phyloP scores from a whole-genome alignment of 1,139 yeast genomes.

The Lodderomyces orthopsilosis region DNA sequence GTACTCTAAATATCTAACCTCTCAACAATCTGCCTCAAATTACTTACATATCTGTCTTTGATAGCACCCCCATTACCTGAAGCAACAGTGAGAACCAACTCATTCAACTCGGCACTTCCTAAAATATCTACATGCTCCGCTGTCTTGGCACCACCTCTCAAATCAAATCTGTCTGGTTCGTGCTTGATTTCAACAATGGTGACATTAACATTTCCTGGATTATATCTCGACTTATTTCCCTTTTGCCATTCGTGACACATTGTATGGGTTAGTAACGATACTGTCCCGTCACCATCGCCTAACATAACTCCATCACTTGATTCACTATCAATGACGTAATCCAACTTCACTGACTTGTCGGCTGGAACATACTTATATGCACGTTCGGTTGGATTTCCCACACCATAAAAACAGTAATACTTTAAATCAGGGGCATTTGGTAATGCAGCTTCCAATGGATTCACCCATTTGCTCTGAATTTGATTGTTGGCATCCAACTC shows the following conservation, averaged over 20 bases:
- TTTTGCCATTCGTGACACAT: constrained; percentile 85
- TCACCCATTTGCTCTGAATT: constrained; percentile 79
- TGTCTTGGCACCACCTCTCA: constrained; percentile 95
- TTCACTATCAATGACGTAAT: constrained; percentile 66
- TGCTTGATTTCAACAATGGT: constrained; percentile 87
- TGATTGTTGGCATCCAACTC: constrained; percentile 65
- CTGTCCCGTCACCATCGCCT: constrained; percentile 97
- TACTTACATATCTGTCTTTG: constrained; percentile 57
- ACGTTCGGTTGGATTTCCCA: constrained; percentile 93
- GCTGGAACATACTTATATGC: constrained; percentile 73
- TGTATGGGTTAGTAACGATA: constrained; percentile 78
- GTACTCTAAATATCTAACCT: constrained; percentile 33
- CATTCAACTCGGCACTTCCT: constrained; percentile 91
- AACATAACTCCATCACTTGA: constrained; percentile 60
- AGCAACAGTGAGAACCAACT: constrained; percentile 75
- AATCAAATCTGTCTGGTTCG: constrained; percentile 90
- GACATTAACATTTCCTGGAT: constrained; percentile 74
- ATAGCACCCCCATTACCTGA: constrained; percentile 74
- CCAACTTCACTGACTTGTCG: constrained; percentile 57
- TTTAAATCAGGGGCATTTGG: constrained; percentile 95
- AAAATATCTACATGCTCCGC: constrained; percentile 97
- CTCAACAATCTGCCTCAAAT: constrained; percentile 57
- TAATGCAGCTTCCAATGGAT: constrained; percentile 86
- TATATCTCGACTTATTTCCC: constrained; percentile 58
- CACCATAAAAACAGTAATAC: constrained; percentile 87